Evolutionary conservation across 2,329 filamentous ascomycete genomes (phyloP).

Genomic region (Atkinsonella texensis): DNA sequence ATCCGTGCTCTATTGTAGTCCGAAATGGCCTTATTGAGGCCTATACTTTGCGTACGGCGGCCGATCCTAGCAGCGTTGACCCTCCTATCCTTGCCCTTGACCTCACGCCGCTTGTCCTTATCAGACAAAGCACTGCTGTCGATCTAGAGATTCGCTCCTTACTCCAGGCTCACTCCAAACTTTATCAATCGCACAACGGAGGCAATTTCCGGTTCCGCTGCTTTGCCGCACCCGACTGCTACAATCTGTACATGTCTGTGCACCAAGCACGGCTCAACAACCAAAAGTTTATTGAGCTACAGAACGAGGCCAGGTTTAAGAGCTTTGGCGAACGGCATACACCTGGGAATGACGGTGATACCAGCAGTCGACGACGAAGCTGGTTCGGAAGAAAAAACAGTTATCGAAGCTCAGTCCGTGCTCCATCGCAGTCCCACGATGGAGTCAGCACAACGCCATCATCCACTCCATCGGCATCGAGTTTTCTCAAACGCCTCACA

Average conservation of each 20-base stretch:
- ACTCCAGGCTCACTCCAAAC: conserved; percentile 57
- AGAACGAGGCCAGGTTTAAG: conserved; percentile 57
- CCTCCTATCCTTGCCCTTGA: conserved; percentile 58
- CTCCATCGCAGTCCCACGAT: conserved; percentile 57
- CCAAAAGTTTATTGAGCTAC: conserved; percentile 65
- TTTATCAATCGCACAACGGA: conserved; percentile 49
- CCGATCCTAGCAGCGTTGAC: conserved; percentile 16
- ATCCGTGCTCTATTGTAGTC: conserved; percentile 42
- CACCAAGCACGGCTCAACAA: conserved; percentile 87
- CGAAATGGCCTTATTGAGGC: conserved; percentile 48
- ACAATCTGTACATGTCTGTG: conserved; percentile 71
- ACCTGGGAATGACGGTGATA: conserved; percentile 34
- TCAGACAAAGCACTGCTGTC: conserved; percentile 80
- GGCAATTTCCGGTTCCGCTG: conserved; percentile 86
- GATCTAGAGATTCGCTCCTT: conserved; percentile 91
- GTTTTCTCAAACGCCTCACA: conserved; percentile 70
- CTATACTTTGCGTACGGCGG: conserved; percentile 29
- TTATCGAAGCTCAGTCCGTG: conserved; percentile 49
- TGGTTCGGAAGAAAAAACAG: conserved; percentile 55
- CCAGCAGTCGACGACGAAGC: conserved; percentile 35
- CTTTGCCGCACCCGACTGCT: conserved; percentile 63
- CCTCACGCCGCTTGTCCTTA: conserved; percentile 80
- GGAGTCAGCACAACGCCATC: conserved; percentile 55
- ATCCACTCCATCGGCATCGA: conserved; percentile 56
- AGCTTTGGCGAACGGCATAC: conserved; percentile 51